A percentile compares a stretch with the other conserved stretches of the same genome.
phyloP scores from a whole-genome alignment of 495 filamentous ascomycete species.

The Penicillium verhagenii region DNA sequence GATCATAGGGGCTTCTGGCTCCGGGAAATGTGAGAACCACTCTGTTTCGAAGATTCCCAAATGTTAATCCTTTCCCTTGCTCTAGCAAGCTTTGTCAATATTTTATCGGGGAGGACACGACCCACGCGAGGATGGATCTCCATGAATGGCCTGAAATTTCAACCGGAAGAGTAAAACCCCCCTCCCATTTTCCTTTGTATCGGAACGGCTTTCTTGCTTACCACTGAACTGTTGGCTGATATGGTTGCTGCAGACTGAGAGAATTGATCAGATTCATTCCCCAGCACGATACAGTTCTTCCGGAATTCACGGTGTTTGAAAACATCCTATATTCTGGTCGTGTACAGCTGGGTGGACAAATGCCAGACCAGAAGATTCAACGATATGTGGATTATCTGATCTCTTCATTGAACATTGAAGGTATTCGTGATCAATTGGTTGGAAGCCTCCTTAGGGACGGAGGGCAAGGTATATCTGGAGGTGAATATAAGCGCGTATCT shows the following conservation, averaged over 20 bases:
- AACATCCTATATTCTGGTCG: conserved; percentile 54
- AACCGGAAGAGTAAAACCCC: not conserved
- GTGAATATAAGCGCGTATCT: conserved; percentile 63
- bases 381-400: conserved; percentile 46
- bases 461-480: conserved; percentile 63
- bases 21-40: not conserved
- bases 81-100: not conserved
- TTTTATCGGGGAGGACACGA: not conserved
- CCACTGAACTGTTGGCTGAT: too few species aligned
- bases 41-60: not conserved
- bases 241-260: not conserved
- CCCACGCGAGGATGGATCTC: not conserved
- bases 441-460: conserved; percentile 62
- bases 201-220: too few species aligned
- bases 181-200: not conserved
- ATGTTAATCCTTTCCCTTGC: not conserved
- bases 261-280: conserved; percentile 53
- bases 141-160: not conserved
- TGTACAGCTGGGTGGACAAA: conserved; percentile 31
- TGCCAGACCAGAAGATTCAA: conserved; percentile 28
- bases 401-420: conserved; percentile 36
- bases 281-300: conserved; percentile 50
- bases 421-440: conserved; percentile 67
- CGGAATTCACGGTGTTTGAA: conserved; percentile 51
- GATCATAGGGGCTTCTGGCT: not conserved